Base-by-base conservation (phyloP, 2,329 filamentous ascomycete species). In the Alternaria tenuissima region DNA sequence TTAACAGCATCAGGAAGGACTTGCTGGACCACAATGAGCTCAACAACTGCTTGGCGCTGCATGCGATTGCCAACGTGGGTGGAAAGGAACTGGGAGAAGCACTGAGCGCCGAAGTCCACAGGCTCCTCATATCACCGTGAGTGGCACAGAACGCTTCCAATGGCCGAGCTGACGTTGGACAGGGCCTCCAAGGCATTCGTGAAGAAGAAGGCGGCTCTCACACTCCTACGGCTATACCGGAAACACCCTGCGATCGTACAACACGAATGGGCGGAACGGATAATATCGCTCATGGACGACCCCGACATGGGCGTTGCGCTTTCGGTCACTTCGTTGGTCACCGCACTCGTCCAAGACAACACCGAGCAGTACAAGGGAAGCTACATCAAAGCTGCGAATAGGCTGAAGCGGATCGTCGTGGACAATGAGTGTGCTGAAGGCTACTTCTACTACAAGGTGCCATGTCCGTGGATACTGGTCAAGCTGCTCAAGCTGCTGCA, bases 381-480 rank as follows among this genome's bases (percentile, higher is more conserved):
- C 71, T 98, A 97, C 76, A 89, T 93, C 65, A 99, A 98, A 81
- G 94, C 94, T 32, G 94, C 94, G 0, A 91, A 92, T 63, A 86
- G 93, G 57, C 80, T 99, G 71, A 97, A 97, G 82, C 90, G 92
- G 67, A 91, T 98, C 67, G 85, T 97, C 16, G 89, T 98, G 26
- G 94, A 98, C 69, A 90, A 91, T 65, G 94, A 99, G 70, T 95
- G 92, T 73, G 88, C 92, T 0, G 87, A 88, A 57, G 95, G 98
- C 76, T 99, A 99, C 76, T 87, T 97, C 26, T 99, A 99, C 82
- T 99, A 99, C 84, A 97, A 97, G 75, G 95, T 99, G n/a, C 95
- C 95, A 1, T 99, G 95, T 76, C 95, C 95, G 3, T 99, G 95
- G 95, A 89, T 99, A 59, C 94, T 98, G 80, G 91, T 98, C 73